phyloP scores from a whole-genome alignment of 257 asterid species.

The Paraleonurus japonicus region DNA sequence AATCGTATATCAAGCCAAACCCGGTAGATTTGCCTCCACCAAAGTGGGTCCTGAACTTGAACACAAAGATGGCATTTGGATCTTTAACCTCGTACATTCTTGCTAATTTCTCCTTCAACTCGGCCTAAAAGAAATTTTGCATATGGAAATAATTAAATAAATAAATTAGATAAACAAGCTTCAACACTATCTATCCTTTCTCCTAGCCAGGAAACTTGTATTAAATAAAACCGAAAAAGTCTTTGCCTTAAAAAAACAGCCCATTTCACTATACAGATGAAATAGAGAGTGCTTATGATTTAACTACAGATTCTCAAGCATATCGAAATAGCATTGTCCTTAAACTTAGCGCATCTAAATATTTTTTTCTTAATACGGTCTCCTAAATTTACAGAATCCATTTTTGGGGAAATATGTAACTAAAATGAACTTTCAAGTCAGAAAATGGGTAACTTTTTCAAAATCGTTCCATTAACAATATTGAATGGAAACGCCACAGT shows the following conservation, averaged over 20 bases:
- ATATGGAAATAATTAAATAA: neutral
- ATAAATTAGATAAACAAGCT: neutral
- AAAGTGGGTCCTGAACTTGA: conserved; percentile 94
- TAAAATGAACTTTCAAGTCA: neutral
- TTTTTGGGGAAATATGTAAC: neutral
- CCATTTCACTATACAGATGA: neutral
- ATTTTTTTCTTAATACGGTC: too few relatives aligned
- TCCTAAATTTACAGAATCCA: neutral
- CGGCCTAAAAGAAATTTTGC: conserved; percentile 43
- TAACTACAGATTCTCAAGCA: neutral
- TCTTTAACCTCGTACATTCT: conserved; percentile 84
- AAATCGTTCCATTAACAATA: neutral
- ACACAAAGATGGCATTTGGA: conserved; percentile 75
- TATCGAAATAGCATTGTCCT: neutral
- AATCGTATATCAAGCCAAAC: conserved; percentile 83
- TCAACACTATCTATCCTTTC: neutral
- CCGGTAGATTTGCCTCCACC: conserved; percentile 99
- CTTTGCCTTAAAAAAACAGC: neutral
- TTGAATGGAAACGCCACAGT: neutral
- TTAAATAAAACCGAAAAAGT: neutral
- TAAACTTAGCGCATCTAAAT: neutral
- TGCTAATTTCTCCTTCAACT: conserved; percentile 74
- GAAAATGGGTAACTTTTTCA: neutral
- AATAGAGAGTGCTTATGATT: too few relatives aligned
- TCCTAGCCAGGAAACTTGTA: neutral